These are phyloP conservation scores for Geum urbanum DNA, from an alignment of 306 rosid species.

Conservation along the genomic window DNA sequence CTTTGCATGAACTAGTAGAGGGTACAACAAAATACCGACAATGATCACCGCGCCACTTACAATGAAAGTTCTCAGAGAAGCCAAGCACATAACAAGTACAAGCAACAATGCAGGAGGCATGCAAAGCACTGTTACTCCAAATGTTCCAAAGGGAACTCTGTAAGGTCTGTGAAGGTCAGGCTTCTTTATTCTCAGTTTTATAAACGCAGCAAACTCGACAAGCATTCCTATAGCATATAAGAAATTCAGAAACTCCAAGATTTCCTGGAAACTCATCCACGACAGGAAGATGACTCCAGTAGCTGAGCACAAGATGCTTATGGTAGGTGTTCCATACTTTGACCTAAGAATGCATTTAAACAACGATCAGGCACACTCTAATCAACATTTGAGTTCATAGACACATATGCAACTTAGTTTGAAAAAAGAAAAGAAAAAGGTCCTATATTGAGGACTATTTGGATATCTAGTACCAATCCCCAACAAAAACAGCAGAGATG, in stretches of 20 bases:
- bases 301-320: conserved; percentile 79
- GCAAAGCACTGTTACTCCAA: conserved; percentile 67
- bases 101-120: conserved; percentile 70
- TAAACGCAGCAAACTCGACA: conserved; percentile 80
- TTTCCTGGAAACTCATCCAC: conserved; percentile 93
- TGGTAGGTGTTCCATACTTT: conserved; percentile 76
- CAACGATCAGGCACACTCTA: conserved; percentile 19
- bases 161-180: conserved; percentile 82
- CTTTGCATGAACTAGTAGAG: conserved; percentile 43
- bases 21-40: conserved; percentile 59
- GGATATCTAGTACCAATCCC: too few relatives aligned
- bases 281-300: conserved; percentile 81
- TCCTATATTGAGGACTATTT: background rate
- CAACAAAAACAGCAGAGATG: background rate
- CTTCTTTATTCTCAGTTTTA: conserved; percentile 57
- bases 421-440: too few relatives aligned
- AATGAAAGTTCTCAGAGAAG: conserved; percentile 61
- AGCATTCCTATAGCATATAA: conserved; percentile 87
- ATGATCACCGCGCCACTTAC: conserved; percentile 52
- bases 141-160: conserved; percentile 66
- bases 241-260: conserved; percentile 82
- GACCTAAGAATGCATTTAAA: conserved; percentile 42
- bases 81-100: conserved; percentile 80
- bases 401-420: background rate
- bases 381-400: background rate